Percentiles rank a stretch among this genome's conserved stretches.
phyloP scores from a whole-genome alignment of 2,329 filamentous ascomycete genomes.

The Emergomyces pasteurianus region DNA sequence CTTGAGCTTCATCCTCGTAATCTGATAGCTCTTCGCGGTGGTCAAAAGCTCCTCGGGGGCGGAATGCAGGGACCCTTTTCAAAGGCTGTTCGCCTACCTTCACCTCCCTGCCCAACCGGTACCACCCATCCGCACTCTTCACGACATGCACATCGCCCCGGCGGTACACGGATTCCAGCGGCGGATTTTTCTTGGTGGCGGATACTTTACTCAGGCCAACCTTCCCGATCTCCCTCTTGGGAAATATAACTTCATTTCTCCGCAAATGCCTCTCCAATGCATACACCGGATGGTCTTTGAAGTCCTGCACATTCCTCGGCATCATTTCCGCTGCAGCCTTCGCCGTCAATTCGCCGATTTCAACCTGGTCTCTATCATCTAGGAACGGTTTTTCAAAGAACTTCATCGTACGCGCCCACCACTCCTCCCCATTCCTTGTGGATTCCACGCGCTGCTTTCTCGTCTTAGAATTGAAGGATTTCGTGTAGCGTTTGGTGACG shows the following conservation, averaged over 20 bases:
- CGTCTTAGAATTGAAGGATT: constrained; percentile 84
- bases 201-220: constrained; percentile 44
- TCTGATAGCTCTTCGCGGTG: constrained; percentile 8
- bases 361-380: constrained; percentile 67
- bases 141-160: constrained; percentile 68
- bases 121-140: constrained; percentile 79
- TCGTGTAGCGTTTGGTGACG: constrained; percentile 77
- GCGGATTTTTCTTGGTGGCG: constrained; percentile 39
- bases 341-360: constrained; percentile 62
- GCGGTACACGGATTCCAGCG: constrained; percentile 68
- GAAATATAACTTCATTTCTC: constrained; percentile 69
- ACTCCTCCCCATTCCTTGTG: constrained; percentile 42
- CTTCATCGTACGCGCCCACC: constrained; percentile 41
- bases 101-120: constrained; percentile 70
- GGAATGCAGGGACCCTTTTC: constrained; percentile 47
- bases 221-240: constrained; percentile 62
- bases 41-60: constrained; percentile 11
- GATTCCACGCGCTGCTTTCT: constrained; percentile 66
- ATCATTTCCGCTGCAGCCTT: constrained; percentile 67
- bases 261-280: constrained; percentile 76
- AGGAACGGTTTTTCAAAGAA: constrained; percentile 32
- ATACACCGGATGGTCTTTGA: constrained; percentile 73
- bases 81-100: constrained; percentile 67
- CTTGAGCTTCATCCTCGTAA: constrained; percentile 32
- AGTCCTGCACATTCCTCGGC: constrained; percentile 75